Percentiles rank a stretch among this genome's conserved stretches.
phyloP scores from a whole-genome alignment of 371 early-diverging fungal genomes.

The Smittium mucronatum region DNA sequence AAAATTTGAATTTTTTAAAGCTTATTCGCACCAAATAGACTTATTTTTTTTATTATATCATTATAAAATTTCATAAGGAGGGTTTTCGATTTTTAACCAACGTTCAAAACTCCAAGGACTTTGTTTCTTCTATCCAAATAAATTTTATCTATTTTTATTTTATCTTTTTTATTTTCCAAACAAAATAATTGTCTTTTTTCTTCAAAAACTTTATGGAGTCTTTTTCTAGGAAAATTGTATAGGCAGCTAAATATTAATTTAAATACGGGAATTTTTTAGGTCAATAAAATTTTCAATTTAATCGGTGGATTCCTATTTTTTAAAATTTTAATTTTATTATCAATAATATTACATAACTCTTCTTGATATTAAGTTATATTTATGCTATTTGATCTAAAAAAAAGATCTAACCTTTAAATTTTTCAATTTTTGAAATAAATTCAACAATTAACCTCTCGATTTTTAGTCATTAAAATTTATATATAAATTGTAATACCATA shows the following conservation, averaged over 20 bases:
- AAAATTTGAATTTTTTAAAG: too few relatives aligned
- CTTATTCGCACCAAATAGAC: too few relatives aligned
- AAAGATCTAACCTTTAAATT: neutral
- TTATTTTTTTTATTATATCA: too few relatives aligned
- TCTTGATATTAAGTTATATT: neutral
- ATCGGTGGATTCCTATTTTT: neutral
- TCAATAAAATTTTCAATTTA: neutral
- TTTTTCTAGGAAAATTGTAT: neutral
- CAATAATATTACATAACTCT: neutral
- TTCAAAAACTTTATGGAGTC: neutral
- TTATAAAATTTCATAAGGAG: too few relatives aligned
- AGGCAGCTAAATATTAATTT: neutral
- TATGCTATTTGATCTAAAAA: neutral
- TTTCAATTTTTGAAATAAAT: neutral
- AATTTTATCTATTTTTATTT: neutral
- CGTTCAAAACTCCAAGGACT: neutral
- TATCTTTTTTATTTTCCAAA: neutral
- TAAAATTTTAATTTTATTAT: neutral
- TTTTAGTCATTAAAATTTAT: neutral
- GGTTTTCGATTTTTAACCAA: too few relatives aligned
- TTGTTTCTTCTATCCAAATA: neutral
- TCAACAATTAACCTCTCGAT: neutral
- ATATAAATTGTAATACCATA: neutral
- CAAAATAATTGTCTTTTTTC: neutral
- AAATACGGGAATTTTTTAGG: neutral